phyloP scores from a whole-genome alignment of 495 filamentous ascomycete genomes.

The Aspergillus wentii region DNA sequence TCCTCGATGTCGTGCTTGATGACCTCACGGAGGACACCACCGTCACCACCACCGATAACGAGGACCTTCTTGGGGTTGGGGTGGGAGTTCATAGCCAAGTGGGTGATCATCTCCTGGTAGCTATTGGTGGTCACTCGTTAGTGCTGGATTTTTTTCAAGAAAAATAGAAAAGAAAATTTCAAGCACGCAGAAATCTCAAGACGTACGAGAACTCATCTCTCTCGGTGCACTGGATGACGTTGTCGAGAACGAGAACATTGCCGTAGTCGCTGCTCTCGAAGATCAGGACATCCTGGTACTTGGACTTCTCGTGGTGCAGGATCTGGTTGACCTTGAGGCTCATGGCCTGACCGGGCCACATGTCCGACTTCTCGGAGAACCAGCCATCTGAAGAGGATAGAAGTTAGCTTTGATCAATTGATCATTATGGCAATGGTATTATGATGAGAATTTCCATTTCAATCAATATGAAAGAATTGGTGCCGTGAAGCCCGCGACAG shows the following conservation, averaged over 20 bases:
- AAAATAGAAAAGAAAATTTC: too few species aligned
- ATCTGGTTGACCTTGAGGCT: constrained; percentile 96
- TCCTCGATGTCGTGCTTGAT: constrained; percentile 97
- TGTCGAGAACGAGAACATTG: constrained; percentile 95
- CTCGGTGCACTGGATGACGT: constrained; percentile 98
- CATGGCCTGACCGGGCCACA: constrained; percentile 99
- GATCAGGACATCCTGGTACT: constrained; percentile 98
- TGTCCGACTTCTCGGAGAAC: constrained; percentile 96
- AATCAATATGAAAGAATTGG: too few species aligned
- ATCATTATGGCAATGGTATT: constrained; percentile 1
- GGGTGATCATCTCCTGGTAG: constrained; percentile 99
- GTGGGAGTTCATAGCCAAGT: constrained; percentile 97
- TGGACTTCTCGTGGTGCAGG: constrained; percentile 96
- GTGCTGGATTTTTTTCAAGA: constrained; percentile 1
- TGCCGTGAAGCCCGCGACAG: constrained; percentile 1
- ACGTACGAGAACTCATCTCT: constrained; percentile 89
- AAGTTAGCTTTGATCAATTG: constrained; percentile 7
- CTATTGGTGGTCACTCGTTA: constrained; percentile 21
- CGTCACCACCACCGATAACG: constrained; percentile 95
- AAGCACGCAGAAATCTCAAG: too few species aligned
- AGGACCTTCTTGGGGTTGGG: constrained; percentile 96
- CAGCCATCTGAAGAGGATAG: constrained; percentile 74
- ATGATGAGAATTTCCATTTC: background rate
- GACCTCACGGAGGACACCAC: constrained; percentile 94
- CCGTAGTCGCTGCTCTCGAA: constrained; percentile 97